Base-by-base conservation (phyloP, 176 grass and related monocot species). In the Olyra latifolia region DNA sequence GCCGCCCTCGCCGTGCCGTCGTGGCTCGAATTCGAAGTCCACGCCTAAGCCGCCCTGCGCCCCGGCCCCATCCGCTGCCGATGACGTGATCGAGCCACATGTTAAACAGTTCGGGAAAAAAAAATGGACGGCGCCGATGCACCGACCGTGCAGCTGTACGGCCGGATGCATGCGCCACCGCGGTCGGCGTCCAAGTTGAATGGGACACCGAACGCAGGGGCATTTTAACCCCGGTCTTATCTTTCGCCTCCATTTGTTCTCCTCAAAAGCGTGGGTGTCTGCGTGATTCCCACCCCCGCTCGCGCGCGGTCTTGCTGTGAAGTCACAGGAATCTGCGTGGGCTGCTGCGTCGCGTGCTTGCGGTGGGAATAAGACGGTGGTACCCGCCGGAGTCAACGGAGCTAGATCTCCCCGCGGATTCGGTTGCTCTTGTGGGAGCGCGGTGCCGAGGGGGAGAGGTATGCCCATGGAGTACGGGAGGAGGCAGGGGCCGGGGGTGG, bases 391-490 rank as follows among this genome's bases (percentile, higher is more conserved):
- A 67, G 81, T 80, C 69, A 79, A 61, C 60, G 41, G 19, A 13
- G 71, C 78, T 62, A 75, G 81, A 84, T 84, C 62, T 59, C 60
- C 6, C 22, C 7, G 13, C 42, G 0, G 61, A 24, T 66, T 40
- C 4, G 55, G 62, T 28, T 22, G 41, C 12, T 35, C 38, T 9
- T 5, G 19, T 1, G 68, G 46, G 59, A 58, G 25, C n/a, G 32
- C 2, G 32, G 57, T 28, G 1, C 11, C 40, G 75, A 1, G 66
- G 50, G 76, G 11, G 13, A 48, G 38, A 44, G 47, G 27, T 4
- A 69, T 86, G 86, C 74, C 80, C 86, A 80, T 80, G 87, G 83
- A 89, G 38, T 23, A 32, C 71, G 77, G 83, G 87, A 75, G 70
- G 80, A 84, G 61, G 66, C 78, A 78, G 49, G 73, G 47, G 3